Evolutionary conservation across 2,329 filamentous ascomycete genomes (phyloP).

Genomic region (Aspergillus sp.): DNA sequence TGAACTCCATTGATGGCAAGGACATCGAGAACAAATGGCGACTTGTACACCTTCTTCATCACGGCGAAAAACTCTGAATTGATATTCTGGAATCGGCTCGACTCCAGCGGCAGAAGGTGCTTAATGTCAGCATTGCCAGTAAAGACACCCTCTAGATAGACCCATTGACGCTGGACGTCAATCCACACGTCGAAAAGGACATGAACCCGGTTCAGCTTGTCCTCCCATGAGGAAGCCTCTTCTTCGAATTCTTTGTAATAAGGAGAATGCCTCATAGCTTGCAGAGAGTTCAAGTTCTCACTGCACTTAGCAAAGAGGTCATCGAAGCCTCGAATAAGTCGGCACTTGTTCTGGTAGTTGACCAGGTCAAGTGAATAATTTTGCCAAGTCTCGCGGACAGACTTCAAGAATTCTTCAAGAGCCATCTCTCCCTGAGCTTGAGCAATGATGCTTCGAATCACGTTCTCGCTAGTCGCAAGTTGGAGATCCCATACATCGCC

Average conservation of each 20-base stretch:
- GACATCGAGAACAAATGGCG: conserved; percentile 92
- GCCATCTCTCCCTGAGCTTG: conserved; percentile 99
- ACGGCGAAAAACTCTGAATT: conserved; percentile 98
- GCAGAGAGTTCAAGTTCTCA: conserved; percentile 94
- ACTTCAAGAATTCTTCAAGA: conserved; percentile 92
- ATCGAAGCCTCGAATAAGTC: conserved; percentile 95
- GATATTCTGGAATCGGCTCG: conserved; percentile 96
- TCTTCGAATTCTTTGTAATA: conserved; percentile 99
- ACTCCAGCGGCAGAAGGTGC: conserved; percentile 93
- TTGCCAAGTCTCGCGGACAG: conserved; percentile 95
- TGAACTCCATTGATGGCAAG: conserved; percentile 94
- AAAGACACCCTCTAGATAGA: conserved; percentile 98
- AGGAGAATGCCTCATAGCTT: conserved; percentile 97
- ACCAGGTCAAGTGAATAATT: conserved; percentile 93
- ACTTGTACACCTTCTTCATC: conserved; percentile 99
- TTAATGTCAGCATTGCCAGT: conserved; percentile 99
- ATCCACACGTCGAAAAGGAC: conserved; percentile 99
- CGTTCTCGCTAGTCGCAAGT: conserved; percentile 77
- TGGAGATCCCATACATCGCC: conserved; percentile 99
- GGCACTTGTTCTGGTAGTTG: conserved; percentile 96
- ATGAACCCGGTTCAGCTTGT: conserved; percentile 95
- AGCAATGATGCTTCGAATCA: conserved; percentile 89
- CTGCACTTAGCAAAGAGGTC: conserved; percentile 98
- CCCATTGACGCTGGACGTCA: conserved; percentile 99
- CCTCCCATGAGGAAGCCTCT: conserved; percentile 94